Conservation (phyloP, 352 stramenopile species). For the Thraustochytrium striatum region DNA sequence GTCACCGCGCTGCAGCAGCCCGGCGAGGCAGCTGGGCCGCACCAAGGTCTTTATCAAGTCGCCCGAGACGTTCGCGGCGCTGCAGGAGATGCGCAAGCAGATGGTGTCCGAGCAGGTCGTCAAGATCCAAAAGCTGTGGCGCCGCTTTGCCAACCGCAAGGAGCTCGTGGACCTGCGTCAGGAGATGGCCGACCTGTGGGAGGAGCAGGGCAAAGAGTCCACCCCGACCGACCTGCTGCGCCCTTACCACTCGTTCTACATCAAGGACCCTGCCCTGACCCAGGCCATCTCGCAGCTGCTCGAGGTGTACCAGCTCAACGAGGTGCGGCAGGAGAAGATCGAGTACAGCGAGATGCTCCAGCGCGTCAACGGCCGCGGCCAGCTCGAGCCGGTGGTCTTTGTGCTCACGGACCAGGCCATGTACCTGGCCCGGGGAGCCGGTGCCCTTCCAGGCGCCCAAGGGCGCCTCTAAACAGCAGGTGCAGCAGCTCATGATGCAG, state of each 20-base stretch:
- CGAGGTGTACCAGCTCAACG: slow-evolving; percentile 2
- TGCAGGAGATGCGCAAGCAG: slow-evolving; percentile 71
- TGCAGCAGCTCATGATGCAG: not conserved
- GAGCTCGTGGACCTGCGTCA: slow-evolving; percentile 20
- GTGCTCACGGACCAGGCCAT: slow-evolving; percentile 41
- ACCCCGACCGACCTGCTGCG: slow-evolving; percentile 25
- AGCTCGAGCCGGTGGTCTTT: slow-evolving; percentile 31
- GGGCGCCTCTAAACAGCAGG: not conserved
- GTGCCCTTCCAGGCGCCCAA: not conserved
- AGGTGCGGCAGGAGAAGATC: slow-evolving; percentile 29
- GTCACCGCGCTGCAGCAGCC: not conserved
- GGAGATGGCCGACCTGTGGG: slow-evolving; percentile 38
- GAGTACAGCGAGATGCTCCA: slow-evolving; percentile 25
- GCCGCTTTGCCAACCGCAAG: slow-evolving; percentile 53
- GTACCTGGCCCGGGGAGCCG: not conserved
- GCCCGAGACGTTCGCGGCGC: slow-evolving; percentile 73
- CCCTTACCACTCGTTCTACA: slow-evolving; percentile 36
- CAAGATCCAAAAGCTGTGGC: slow-evolving; percentile 75
- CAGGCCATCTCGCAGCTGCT: not conserved
- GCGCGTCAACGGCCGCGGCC: not conserved
- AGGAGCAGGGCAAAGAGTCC: slow-evolving; percentile 33
- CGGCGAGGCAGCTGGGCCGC: slow-evolving; percentile 61
- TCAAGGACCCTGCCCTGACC: slow-evolving; percentile 8
- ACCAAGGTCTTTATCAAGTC: slow-evolving; percentile 83
- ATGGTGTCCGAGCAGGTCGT: slow-evolving; percentile 71